Evolutionary conservation across 2,329 filamentous ascomycete genomes (phyloP), one percentile per base, ranked within the genome.

Genomic region (Colletotrichum sp.): DNA sequence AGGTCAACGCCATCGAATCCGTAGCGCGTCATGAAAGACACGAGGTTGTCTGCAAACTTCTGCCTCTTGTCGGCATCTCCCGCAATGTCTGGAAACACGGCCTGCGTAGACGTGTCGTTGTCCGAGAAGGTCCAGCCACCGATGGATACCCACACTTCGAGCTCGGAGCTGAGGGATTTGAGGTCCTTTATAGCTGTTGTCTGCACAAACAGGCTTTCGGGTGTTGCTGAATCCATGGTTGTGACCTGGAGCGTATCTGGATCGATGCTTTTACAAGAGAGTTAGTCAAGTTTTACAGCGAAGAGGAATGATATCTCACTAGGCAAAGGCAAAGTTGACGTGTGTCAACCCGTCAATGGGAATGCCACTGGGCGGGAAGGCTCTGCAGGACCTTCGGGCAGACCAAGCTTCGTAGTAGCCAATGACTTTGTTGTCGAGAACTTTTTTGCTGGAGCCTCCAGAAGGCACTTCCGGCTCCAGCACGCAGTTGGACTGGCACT

Each of bases 111-210:
- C 12, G 64, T 67, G 24, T 32, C 34, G 43, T 79, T 78, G 48
- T 85, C 81, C 21, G 71, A 80, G 72, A 84, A 84, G 1, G 77
- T 78, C 81, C 81, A 85, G 2, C 84, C 84, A 4, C 83, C 84
- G 24, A 85, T 59, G 7, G 79, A 76, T 24, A 85, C 78, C 72
- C 78, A 81, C 1, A 79, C 80, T 68, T 84, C 77, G 3, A 84
- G 74, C 18, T 65, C 68, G 4, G 72, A 70, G 48, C 74, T 75
- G 34, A 64, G 43, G 7, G 65, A 13, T 7, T 63, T 63, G 3
- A 63, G 14, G 0, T 34, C 30, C 7, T 30, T 63, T 3, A 63
- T 32, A 28, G 21, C 24, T 3, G 18, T 48, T 48, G 39, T 48
- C 55, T 59, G 55, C 60, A 21, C 18, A 12, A 63, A 63, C 57